phyloP scores from a whole-genome alignment of 225 moss, liverwort and hornwort genomes.

The Straminergon stramineum region DNA sequence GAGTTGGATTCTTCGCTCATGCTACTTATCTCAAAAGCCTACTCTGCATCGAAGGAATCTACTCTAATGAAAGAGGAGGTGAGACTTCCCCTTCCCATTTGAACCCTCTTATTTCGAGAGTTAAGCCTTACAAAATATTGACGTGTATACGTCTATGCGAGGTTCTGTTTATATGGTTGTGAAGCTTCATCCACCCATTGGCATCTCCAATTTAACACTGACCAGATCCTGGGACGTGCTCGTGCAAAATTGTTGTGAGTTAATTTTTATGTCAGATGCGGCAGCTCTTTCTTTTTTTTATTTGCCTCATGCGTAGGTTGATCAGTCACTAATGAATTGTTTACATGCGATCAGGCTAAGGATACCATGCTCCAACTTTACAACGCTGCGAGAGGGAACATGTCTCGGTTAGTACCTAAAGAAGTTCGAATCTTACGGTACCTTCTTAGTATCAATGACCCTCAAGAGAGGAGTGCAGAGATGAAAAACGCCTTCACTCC shows the following conservation, averaged over 20 bases:
- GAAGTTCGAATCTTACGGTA: conserved; percentile 89
- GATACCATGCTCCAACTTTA: conserved; percentile 90
- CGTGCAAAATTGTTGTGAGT: neutral
- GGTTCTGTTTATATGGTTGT: neutral
- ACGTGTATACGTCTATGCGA: neutral
- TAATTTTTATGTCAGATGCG: neutral
- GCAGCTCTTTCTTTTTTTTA: neutral
- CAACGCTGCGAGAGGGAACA: conserved; percentile 77
- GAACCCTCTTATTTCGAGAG: neutral
- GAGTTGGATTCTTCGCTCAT: conserved; percentile 38
- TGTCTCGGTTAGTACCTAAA: conserved; percentile 85
- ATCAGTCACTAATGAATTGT: neutral
- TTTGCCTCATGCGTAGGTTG: neutral
- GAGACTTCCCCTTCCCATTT: neutral
- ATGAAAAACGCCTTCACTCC: conserved; percentile 82
- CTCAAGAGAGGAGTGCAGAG: conserved; percentile 56
- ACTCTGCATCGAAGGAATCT: conserved; percentile 37
- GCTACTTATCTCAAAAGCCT: conserved; percentile 35
- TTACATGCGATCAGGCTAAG: conserved; percentile 51
- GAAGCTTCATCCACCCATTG: neutral
- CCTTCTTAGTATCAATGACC: conserved; percentile 64
- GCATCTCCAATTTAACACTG: neutral
- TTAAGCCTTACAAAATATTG: neutral
- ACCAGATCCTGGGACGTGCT: neutral
- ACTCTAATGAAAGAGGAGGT: conserved; percentile 41